Evolutionary conservation across 139 green algal genomes (phyloP).

Genomic region (Helicosporidium sp.): DNA sequence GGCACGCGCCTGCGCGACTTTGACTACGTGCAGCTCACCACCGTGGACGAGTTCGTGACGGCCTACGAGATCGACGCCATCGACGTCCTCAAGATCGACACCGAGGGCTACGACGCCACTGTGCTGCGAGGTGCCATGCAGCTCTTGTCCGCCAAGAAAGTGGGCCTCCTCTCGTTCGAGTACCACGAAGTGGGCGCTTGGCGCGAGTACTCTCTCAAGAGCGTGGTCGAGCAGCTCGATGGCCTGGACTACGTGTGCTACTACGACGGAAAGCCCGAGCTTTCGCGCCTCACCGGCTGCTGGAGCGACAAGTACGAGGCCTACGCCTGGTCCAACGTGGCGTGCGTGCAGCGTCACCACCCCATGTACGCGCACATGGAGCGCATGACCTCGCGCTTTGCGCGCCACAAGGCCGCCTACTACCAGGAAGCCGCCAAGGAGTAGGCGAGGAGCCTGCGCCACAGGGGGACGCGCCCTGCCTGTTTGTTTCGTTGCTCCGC

Average conservation of each 20-base stretch:
- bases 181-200: slow-evolving; percentile 7
- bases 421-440: no score
- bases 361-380: slow-evolving; percentile 1
- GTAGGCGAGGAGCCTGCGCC: no score
- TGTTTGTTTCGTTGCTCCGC: no score
- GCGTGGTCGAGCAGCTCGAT: slow-evolving; percentile 5
- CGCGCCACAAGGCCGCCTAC: neutral
- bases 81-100: slow-evolving; percentile 4
- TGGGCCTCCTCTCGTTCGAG: slow-evolving; percentile 4
- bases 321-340: slow-evolving; percentile 6
- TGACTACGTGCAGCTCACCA: slow-evolving; percentile 2
- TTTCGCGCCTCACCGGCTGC: slow-evolving; percentile 7
- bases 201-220: slow-evolving; percentile 6
- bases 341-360: slow-evolving; percentile 1
- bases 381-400: slow-evolving; percentile 5
- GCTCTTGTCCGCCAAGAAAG: neutral
- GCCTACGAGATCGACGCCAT: slow-evolving; percentile 1
- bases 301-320: slow-evolving; percentile 4
- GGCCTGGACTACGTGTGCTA: slow-evolving; percentile 8
- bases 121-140: slow-evolving; percentile 1
- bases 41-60: slow-evolving; percentile 3
- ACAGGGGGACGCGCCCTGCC: no score
- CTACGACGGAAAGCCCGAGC: slow-evolving; percentile 4
- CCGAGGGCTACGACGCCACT: slow-evolving; percentile 4
- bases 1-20: neutral